Conservation (phyloP, 257 asterid genomes). For the Eucommia ulmoides region DNA sequence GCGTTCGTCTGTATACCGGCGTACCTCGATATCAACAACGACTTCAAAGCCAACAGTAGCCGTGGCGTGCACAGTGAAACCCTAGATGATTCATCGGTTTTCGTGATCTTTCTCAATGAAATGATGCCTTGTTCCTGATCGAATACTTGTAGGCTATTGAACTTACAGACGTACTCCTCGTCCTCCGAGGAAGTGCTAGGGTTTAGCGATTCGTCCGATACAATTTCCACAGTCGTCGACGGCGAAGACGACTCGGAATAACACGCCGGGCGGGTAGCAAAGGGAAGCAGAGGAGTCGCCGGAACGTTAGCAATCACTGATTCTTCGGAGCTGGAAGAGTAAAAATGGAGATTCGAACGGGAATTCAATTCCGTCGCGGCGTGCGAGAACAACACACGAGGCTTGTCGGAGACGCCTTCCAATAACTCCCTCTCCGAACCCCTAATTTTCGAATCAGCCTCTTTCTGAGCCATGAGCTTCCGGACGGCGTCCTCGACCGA, state of each 20-base stretch:
- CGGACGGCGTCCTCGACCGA: slow-evolving; percentile 35
- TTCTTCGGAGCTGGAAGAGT: slow-evolving; percentile 73
- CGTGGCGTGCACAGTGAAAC: slow-evolving; percentile 46
- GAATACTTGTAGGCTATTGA: slow-evolving; percentile 45
- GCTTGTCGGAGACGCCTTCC: slow-evolving; percentile 31
- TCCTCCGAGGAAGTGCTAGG: slow-evolving; percentile 28
- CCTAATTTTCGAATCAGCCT: slow-evolving; percentile 8
- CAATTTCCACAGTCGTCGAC: slow-evolving; percentile 58
- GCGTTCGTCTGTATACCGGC: slow-evolving; percentile 63
- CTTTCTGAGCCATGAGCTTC: slow-evolving; percentile 11
- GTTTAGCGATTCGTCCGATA: slow-evolving; percentile 24
- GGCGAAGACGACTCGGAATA: slow-evolving; percentile 57
- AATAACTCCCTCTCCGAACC: slow-evolving; percentile 44
- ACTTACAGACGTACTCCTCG: slow-evolving; percentile 20
- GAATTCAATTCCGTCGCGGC: slow-evolving; percentile 42
- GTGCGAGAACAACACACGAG: slow-evolving; percentile 32
- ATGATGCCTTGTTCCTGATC: slow-evolving; percentile 79
- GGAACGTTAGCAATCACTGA: slow-evolving; percentile 60
- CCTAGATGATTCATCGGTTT: slow-evolving; percentile 46
- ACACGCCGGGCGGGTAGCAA: slow-evolving; percentile 60
- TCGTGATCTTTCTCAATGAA: slow-evolving; percentile 55
- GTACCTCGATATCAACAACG: slow-evolving; percentile 48
- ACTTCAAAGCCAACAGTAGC: slow-evolving; percentile 49
- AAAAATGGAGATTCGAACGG: slow-evolving; percentile 18
- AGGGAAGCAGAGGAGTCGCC: slow-evolving; percentile 49